phyloP scores from a whole-genome alignment of 768 basidiomycete genomes.

The Mycena rebaudengoi region DNA sequence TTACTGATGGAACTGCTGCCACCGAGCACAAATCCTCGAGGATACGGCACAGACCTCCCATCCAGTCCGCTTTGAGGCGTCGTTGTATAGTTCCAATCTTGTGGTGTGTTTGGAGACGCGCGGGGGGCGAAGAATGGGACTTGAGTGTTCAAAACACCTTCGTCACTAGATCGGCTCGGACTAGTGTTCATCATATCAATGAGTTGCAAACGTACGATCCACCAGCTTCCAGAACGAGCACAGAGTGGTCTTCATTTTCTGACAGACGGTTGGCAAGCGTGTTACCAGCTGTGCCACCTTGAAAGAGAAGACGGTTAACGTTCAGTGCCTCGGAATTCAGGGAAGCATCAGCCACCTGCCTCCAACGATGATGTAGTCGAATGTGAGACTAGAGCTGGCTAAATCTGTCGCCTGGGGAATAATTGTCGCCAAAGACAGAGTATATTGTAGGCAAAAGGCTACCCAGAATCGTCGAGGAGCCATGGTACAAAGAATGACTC shows the following conservation, averaged over 20 bases:
- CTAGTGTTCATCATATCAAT: too few species aligned
- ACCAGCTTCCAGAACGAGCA: conserved; percentile 21
- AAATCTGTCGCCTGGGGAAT: too few species aligned
- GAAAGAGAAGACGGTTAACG: too few species aligned
- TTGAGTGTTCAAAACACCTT: background rate
- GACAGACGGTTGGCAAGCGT: conserved; percentile 4
- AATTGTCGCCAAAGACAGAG: too few species aligned
- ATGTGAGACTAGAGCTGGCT: too few species aligned
- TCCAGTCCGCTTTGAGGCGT: conserved; percentile 2
- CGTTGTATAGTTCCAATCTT: conserved; percentile 25
- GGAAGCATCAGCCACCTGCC: background rate
- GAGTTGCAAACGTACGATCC: conserved; percentile 10
- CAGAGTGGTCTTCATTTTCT: background rate
- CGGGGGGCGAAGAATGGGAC: conserved; percentile 10
- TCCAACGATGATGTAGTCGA: conserved; percentile 15
- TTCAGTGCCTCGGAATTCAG: background rate
- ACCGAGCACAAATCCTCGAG: conserved; percentile 19
- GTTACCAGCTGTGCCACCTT: conserved; percentile 9
- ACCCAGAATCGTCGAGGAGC: too few species aligned
- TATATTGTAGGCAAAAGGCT: too few species aligned
- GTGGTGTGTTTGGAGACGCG: conserved; percentile 12
- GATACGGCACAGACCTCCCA: conserved; percentile 8
- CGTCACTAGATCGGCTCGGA: too few species aligned
- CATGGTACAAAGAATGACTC: too few species aligned
- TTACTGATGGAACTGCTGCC: conserved; percentile 21